phyloP scores from a whole-genome alignment of 257 asterid species.

The Ilex aquifolium region DNA sequence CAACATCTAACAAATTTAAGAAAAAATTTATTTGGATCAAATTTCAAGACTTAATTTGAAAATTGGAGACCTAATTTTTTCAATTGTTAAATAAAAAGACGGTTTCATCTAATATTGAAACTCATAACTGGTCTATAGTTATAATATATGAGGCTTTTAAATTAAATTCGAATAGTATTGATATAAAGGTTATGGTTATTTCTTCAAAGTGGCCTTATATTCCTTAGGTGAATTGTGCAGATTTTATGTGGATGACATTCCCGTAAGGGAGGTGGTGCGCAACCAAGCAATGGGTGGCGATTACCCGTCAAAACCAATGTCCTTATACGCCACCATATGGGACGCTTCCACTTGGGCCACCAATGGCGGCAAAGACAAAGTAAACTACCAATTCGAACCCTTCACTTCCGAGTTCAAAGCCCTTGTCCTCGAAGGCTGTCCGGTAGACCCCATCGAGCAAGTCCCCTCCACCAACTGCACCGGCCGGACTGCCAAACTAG shows the following conservation, averaged over 20 bases:
- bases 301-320: slow-evolving; percentile 88
- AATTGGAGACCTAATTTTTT: no score
- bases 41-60: no score
- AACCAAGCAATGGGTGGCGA: slow-evolving; percentile 59
- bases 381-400: slow-evolving; percentile 63
- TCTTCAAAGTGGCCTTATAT: no score
- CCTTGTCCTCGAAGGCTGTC: slow-evolving; percentile 70
- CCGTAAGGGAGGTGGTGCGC: slow-evolving; percentile 56
- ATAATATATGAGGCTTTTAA: no score
- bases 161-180: no score
- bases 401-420: slow-evolving; percentile 59
- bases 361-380: slow-evolving; percentile 74
- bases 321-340: slow-evolving; percentile 91
- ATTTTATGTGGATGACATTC: slow-evolving; percentile 77
- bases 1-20: no score
- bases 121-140: no score
- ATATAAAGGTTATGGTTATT: no score
- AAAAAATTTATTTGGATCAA: no score
- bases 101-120: no score
- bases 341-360: slow-evolving; percentile 97
- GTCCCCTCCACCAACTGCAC: slow-evolving; percentile 69
- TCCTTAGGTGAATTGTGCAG: no score
- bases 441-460: slow-evolving; percentile 72
- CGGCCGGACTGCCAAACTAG: slow-evolving; percentile 20
- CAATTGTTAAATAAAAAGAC: no score